Evolutionary conservation across 2,329 filamentous ascomycete genomes (phyloP), one percentile per base, ranked within the genome.

Genomic region (Coniochaeta sp.): DNA sequence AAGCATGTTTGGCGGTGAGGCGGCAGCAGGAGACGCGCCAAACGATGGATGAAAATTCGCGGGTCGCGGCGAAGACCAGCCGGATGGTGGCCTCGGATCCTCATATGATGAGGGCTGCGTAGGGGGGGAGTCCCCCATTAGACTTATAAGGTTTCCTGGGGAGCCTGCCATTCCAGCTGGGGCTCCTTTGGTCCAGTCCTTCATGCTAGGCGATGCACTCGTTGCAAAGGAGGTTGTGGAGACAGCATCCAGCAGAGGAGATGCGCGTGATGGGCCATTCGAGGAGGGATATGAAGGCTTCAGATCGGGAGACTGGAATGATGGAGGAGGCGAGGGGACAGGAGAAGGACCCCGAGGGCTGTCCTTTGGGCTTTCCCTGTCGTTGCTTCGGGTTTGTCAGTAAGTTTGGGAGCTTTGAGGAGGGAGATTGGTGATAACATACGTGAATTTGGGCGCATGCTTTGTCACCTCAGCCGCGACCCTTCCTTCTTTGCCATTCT

Each of bases 401-500:
- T 5, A n/a, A 12, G 57, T 26, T 50, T 26, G 58, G 9, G 28
- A 40, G n/a, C 38, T 5, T n/a, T n/a, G 38, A n/a, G 38, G 16
- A n/a, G 36, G 36, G 34, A 36, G 38, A 60, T 11, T 14, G 61
- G 59, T 50, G 63, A 60, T 66, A 71, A 71, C 80, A 67, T 75
- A 82, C 80, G 75, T 73, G 73, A 81, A 79, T 72, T 79, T 81
- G 68, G 76, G 77, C 68, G 76, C 76, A 66, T 83, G 79, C 68
- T 78, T 81, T 64, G 77, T 81, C 74, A 82, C 76, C 72, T 79
- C 79, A 56, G 80, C 79, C 66, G 78, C 76, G 67, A 82, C 80
- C 66, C 79, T 77, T 68, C 72, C 73, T 67, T 82, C 79, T 78
- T 76, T 82, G 70, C 76, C 79, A 80, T 82, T 73, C 74, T 81